Percentiles rank a stretch among this genome's conserved stretches.
phyloP scores from a whole-genome alignment of 768 basidiomycete species.

The Thelephora aurantiotincta region DNA sequence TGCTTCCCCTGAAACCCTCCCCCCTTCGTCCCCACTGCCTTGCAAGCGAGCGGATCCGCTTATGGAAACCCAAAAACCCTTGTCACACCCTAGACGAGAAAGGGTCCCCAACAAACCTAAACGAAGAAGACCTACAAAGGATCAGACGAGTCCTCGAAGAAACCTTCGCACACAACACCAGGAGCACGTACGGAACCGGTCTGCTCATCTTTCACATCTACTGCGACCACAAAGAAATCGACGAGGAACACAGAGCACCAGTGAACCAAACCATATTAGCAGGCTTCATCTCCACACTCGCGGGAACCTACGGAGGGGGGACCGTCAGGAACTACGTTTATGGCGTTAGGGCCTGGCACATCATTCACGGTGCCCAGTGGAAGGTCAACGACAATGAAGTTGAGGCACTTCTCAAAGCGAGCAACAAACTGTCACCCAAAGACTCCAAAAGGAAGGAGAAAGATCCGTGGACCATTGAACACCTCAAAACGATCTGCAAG shows the following conservation, averaged over 20 bases:
- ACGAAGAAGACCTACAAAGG: slow-evolving; percentile 10
- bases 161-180: slow-evolving; percentile 18
- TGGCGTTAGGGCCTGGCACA: slow-evolving; percentile 31
- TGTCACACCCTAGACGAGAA: neutral
- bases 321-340: slow-evolving; percentile 24
- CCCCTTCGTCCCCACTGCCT: too few species aligned
- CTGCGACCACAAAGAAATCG: slow-evolving; percentile 19
- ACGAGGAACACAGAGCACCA: slow-evolving; percentile 21
- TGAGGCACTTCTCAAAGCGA: slow-evolving; percentile 17
- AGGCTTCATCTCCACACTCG: slow-evolving; percentile 9
- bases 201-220: slow-evolving; percentile 25
- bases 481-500: slow-evolving; percentile 4
- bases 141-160: slow-evolving; percentile 14
- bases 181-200: slow-evolving; percentile 23
- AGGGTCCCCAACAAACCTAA: too few species aligned
- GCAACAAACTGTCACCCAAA: slow-evolving; percentile 16
- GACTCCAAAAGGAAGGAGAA: slow-evolving; percentile 17
- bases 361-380: slow-evolving; percentile 24
- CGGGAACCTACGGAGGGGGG: slow-evolving; percentile 18
- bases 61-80: neutral
- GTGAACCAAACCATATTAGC: slow-evolving; percentile 11
- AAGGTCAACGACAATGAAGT: slow-evolving; percentile 13
- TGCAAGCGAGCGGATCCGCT: too few species aligned
- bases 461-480: slow-evolving; percentile 15
- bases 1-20: too few species aligned